phyloP scores from a whole-genome alignment of 2,329 filamentous ascomycete genomes.

The Ophiostoma piceae region DNA sequence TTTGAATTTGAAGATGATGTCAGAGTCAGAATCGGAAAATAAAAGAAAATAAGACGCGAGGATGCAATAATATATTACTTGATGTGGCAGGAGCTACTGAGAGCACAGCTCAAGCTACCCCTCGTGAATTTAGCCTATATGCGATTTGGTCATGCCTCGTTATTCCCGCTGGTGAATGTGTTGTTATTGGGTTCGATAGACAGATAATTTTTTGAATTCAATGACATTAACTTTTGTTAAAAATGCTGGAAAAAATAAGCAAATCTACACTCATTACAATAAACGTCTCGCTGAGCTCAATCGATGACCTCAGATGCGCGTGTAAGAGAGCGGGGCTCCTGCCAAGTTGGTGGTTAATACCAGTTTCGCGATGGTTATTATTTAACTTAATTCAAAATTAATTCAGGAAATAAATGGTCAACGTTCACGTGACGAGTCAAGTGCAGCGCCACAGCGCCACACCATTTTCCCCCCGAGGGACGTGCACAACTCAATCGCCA shows the following conservation, averaged over 20 bases:
- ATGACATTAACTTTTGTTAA: no score
- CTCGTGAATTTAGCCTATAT: conserved; percentile 15
- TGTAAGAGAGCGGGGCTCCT: conserved; percentile 9
- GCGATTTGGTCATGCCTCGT: neutral
- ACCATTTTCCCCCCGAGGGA: neutral
- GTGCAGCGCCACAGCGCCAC: neutral
- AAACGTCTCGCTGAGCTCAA: neutral
- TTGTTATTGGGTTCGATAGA: neutral
- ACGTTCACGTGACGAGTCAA: neutral
- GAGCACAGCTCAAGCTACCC: conserved; percentile 6
- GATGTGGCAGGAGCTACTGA: neutral
- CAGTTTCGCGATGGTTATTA: no score
- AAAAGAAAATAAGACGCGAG: neutral
- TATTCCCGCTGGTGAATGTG: neutral
- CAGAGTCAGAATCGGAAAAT: neutral
- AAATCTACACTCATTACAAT: neutral
- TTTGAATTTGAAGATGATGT: neutral
- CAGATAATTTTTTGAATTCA: neutral
- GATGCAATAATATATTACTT: neutral
- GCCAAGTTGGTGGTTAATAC: neutral
- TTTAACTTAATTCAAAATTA: no score
- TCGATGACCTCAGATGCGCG: neutral
- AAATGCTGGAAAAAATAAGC: no score
- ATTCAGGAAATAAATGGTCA: no score
- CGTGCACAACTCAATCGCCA: neutral